phyloP scores from a whole-genome alignment of 441 rosid genomes.

The Kokia cookei region DNA sequence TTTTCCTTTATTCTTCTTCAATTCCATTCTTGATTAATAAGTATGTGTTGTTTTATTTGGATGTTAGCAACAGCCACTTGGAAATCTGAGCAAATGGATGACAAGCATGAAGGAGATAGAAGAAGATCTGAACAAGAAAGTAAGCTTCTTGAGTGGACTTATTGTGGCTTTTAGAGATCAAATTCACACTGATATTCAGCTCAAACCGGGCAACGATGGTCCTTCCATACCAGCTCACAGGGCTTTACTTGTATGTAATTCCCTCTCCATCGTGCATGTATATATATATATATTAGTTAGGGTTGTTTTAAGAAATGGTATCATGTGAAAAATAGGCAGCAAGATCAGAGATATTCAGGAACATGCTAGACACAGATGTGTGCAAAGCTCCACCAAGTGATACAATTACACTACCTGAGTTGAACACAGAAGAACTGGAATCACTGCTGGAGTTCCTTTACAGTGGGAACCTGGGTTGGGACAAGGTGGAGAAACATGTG shows the following conservation, averaged over 20 bases:
- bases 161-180: conserved; percentile 38
- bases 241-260: conserved; percentile 53
- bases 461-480: conserved; percentile 35
- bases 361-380: conserved; percentile 61
- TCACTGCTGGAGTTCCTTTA: conserved; percentile 70
- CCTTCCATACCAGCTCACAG: conserved; percentile 51
- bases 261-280: not conserved
- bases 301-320: too few species aligned
- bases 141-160: conserved; percentile 53
- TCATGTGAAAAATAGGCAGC: conserved; percentile 33
- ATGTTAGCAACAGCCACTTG: conserved; percentile 44
- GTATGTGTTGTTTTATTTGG: not conserved
- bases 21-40: not conserved
- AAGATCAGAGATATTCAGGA: conserved; percentile 68
- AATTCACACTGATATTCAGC: conserved; percentile 53
- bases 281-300: too few species aligned
- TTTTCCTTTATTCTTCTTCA: not conserved
- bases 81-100: conserved; percentile 57
- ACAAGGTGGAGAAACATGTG: conserved; percentile 44
- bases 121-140: conserved; percentile 54
- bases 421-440: conserved; percentile 50
- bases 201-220: conserved; percentile 44
- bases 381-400: conserved; percentile 58
- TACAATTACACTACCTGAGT: conserved; percentile 40
- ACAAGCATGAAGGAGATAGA: conserved; percentile 52